Base-by-base conservation (phyloP, 108 stramenopile species). In the Fragilariopsis cylindrus region DNA sequence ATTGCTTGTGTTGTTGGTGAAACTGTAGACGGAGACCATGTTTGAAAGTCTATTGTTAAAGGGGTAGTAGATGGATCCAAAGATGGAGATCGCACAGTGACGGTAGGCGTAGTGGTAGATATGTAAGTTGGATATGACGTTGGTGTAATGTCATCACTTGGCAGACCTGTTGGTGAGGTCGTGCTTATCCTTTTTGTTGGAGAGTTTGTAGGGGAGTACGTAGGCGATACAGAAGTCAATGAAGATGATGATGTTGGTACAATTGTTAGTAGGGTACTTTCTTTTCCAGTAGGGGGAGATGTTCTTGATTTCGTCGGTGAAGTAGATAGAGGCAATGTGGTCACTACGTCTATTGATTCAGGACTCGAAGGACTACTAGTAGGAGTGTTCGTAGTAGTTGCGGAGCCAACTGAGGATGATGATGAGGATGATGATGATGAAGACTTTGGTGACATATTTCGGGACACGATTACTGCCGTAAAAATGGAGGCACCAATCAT, bases 161-260 rank as follows among this genome's bases (percentile, higher is more conserved):
- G 74, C 6, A 30, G 4, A 15, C 12, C 45, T 40, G 74, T 75
- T 30, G 74, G 47, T 43, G 60, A 30, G 19, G 30, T 30, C 30
- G 30, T 30, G 30, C 30, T 2, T 30, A 30, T 30, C 30, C 30
- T 30, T 30, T 30, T 30, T 30, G 30, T 30, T 30, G 30, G 30
- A 30, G 30, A 30, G 30, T 30, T 2, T 30, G 30, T 30, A 30
- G 30, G 30, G 30, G 30, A 30, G 30, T 30, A 30, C 30, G 55
- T 0, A 56, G 55, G 4, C 16, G 55, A 56, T 9, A 19, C 19
- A 6, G 55, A 5, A n/a, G 19, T 19, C 16, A 1, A 11, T 5
- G 9, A 56, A 5, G 55, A 11, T 9, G 9, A 6, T 19, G 55
- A 11, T 7, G 55, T 56, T 56, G 55, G 11, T 9, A 19, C 16